Evolutionary conservation across 2,329 filamentous ascomycete genomes (phyloP).

Genomic region (Colletotrichum gloeosporioides): DNA sequence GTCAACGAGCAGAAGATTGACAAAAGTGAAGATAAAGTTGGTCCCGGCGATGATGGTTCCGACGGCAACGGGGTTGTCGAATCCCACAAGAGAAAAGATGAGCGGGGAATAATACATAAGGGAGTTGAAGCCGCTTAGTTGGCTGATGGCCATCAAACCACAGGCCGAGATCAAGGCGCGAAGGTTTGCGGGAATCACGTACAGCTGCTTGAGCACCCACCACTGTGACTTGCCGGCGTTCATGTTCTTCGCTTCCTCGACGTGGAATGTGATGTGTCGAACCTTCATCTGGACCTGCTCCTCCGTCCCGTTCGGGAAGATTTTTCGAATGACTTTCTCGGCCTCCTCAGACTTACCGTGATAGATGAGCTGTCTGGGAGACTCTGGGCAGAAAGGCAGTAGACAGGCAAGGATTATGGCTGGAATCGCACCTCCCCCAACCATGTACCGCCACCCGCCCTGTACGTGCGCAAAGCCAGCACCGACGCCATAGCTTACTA

Average conservation of each 20-base stretch:
- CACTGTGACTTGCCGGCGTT: constrained; percentile 44
- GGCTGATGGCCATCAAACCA: constrained; percentile 57
- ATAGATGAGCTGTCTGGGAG: constrained; percentile 50
- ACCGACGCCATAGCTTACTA: constrained; percentile 45
- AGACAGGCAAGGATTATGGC: constrained; percentile 47
- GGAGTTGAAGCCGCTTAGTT: constrained; percentile 59
- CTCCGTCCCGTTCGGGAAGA: constrained; percentile 46
- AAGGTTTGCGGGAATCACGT: constrained; percentile 46
- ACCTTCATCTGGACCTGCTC: constrained; percentile 50
- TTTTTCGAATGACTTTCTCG: constrained; percentile 37
- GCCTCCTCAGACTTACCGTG: constrained; percentile 46
- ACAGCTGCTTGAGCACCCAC: constrained; percentile 50
- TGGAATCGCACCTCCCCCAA: constrained; percentile 51
- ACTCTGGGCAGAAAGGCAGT: constrained; percentile 53
- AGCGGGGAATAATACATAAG: constrained; percentile 56
- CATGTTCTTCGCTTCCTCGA: constrained; percentile 42
- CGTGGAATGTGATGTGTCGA: constrained; percentile 40
- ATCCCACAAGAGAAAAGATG: constrained; percentile 54
- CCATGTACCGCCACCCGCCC: constrained; percentile 57
- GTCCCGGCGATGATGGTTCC: constrained; percentile 47
- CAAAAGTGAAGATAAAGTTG: constrained; percentile 54
- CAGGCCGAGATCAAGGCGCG: constrained; percentile 51
- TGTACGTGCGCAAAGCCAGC: constrained; percentile 42
- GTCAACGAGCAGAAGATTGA: constrained; percentile 53
- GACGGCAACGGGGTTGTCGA: constrained; percentile 53